Evolutionary conservation across 2,329 filamentous ascomycete genomes (phyloP).

Genomic region (Helicocarpus griseus): DNA sequence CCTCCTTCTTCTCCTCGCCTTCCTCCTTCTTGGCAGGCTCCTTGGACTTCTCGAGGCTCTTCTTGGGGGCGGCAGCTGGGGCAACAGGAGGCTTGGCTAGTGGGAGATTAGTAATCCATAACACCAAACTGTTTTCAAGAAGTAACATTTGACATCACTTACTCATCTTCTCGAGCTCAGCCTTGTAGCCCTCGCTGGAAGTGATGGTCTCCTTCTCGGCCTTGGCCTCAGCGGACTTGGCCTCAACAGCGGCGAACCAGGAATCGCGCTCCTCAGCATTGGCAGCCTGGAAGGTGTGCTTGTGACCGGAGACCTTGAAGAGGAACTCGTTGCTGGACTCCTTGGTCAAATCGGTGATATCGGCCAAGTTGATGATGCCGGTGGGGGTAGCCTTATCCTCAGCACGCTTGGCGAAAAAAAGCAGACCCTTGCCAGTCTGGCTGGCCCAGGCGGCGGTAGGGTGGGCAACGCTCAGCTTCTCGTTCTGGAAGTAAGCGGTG

Average conservation of each 20-base stretch:
- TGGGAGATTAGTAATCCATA: conserved; percentile 5
- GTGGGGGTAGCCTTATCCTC: conserved; percentile 72
- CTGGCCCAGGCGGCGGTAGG: conserved; percentile 79
- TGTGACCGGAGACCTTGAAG: conserved; percentile 75
- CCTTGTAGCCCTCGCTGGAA: conserved; percentile 81
- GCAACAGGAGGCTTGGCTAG: conserved; percentile 35
- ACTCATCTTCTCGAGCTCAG: conserved; percentile 63
- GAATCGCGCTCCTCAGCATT: conserved; percentile 71
- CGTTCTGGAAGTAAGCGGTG: conserved; percentile 67
- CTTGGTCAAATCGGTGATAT: conserved; percentile 61
- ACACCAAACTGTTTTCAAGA: not conserved
- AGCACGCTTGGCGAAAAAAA: conserved; percentile 80
- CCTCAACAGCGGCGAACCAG: conserved; percentile 80
- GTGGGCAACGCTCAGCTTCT: conserved; percentile 75
- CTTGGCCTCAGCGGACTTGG: conserved; percentile 77
- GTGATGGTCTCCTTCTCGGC: conserved; percentile 62
- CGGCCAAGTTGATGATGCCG: conserved; percentile 73
- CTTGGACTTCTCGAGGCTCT: conserved; percentile 17
- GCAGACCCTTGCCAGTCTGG: conserved; percentile 88
- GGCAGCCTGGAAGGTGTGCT: conserved; percentile 85
- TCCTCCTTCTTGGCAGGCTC: conserved; percentile 24
- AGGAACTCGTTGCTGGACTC: conserved; percentile 74
- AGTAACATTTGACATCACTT: conserved; percentile 25
- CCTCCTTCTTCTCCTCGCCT: conserved; percentile 18
- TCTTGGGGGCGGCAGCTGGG: conserved; percentile 19